Conservation (phyloP, 129 eudicot genomes). For the Flaveria sonorensis region DNA sequence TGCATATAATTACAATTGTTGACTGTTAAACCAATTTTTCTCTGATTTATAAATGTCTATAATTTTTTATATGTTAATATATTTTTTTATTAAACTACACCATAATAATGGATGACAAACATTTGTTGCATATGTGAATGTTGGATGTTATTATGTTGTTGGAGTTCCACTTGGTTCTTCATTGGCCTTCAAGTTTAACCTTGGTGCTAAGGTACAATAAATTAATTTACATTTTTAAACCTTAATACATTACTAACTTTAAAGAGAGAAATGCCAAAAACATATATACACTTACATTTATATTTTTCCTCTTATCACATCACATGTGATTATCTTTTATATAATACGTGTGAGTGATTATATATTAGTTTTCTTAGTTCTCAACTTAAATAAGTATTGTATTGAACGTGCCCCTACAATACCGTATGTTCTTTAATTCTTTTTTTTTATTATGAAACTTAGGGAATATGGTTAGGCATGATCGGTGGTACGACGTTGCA, state of each 20-base stretch:
- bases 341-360: not conserved
- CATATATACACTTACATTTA: too few species aligned
- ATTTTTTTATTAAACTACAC: too few species aligned
- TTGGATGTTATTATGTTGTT: constrained; percentile 62
- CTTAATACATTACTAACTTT: too few species aligned
- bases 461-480: constrained; percentile 69
- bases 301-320: not conserved
- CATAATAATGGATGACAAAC: constrained; percentile 54
- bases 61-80: too few species aligned
- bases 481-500: constrained; percentile 56
- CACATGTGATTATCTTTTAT: not conserved
- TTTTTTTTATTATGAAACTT: not conserved
- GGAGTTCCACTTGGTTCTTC: constrained; percentile 59
- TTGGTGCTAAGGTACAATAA: constrained; percentile 53
- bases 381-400: not conserved
- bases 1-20: too few species aligned
- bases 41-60: too few species aligned
- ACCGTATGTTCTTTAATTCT: not conserved
- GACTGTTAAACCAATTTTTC: too few species aligned
- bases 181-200: constrained; percentile 49
- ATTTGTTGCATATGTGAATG: constrained; percentile 69
- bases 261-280: too few species aligned
- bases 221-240: too few species aligned
- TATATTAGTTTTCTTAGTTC: not conserved
- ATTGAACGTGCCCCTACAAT: not conserved